Evolutionary conservation across 306 rosid genomes (phyloP).

Genomic region (Cicer chorassanicum): DNA sequence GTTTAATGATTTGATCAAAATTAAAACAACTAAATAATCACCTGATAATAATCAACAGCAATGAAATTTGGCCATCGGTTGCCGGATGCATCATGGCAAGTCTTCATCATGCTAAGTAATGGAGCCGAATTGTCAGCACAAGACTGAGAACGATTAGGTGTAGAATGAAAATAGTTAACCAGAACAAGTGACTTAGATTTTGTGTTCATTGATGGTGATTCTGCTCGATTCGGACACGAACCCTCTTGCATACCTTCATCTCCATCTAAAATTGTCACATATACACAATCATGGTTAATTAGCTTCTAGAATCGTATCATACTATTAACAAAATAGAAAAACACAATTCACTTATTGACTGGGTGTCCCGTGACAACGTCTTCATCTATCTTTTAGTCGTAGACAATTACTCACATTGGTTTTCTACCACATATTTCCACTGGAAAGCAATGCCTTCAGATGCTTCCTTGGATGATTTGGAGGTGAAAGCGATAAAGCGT

Average conservation of each 20-base stretch:
- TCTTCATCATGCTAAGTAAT: slow-evolving; percentile 55
- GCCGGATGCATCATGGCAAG: slow-evolving; percentile 71
- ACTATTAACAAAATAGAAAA: not conserved
- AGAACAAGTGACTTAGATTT: slow-evolving; percentile 66
- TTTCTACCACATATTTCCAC: slow-evolving; percentile 91
- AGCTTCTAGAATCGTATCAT: not conserved
- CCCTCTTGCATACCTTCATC: slow-evolving; percentile 72
- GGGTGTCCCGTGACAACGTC: not conserved
- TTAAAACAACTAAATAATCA: slow-evolving; percentile 29
- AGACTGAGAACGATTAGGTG: slow-evolving; percentile 63
- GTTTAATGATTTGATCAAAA: not conserved
- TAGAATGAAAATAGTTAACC: slow-evolving; percentile 64
- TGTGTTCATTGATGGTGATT: slow-evolving; percentile 74
- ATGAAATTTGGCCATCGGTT: slow-evolving; percentile 93
- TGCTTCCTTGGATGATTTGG: slow-evolving; percentile 73
- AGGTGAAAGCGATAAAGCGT: slow-evolving; percentile 80
- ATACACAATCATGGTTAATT: slow-evolving; percentile 25
- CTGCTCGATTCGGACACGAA: slow-evolving; percentile 75
- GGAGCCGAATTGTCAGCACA: slow-evolving; percentile 84
- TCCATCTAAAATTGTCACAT: slow-evolving; percentile 69
- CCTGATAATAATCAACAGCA: slow-evolving; percentile 92
- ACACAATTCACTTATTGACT: not conserved
- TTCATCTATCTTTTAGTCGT: not conserved
- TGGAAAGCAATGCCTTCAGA: slow-evolving; percentile 82
- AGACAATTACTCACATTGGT: slow-evolving; percentile 65